Percentiles rank a stretch among this genome's conserved stretches.
Evolutionary conservation across 345 rosid genomes (phyloP).

Genomic region (Corchorus capsularis): DNA sequence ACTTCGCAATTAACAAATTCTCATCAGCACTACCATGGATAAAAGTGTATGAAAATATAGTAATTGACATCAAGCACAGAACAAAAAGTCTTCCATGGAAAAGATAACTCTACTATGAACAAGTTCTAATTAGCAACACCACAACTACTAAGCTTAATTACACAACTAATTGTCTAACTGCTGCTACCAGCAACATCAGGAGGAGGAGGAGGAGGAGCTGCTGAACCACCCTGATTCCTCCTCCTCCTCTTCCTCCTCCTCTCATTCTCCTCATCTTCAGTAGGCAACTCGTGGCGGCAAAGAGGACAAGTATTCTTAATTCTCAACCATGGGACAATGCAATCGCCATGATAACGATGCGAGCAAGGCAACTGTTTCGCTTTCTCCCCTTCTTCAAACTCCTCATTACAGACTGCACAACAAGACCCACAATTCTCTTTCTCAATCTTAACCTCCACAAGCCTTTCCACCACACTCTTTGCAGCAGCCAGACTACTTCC

Average conservation of each 20-base stretch:
- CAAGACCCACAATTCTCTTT: not conserved
- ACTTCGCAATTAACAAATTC: too few relatives aligned
- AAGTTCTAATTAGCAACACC: too few relatives aligned
- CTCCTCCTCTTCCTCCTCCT: not conserved
- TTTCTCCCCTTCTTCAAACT: slow-evolving; percentile 1
- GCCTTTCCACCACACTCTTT: not conserved
- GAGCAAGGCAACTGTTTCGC: slow-evolving; percentile 16
- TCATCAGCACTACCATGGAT: too few relatives aligned
- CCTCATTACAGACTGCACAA: not conserved
- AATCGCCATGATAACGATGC: slow-evolving; percentile 23
- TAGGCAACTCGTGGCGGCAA: slow-evolving; percentile 20
- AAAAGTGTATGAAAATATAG: too few relatives aligned
- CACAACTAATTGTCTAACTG: too few relatives aligned
- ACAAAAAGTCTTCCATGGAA: too few relatives aligned
- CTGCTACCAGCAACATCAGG: too few relatives aligned
- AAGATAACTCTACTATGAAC: too few relatives aligned
- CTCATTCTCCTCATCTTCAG: not conserved
- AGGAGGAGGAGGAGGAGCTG: too few relatives aligned
- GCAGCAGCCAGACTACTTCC: not conserved
- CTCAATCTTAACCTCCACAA: not conserved
- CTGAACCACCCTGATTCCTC: not conserved
- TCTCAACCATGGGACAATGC: slow-evolving; percentile 26
- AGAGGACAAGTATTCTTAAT: slow-evolving; percentile 20
- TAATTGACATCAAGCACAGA: too few relatives aligned
- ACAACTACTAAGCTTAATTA: too few relatives aligned